Evolutionary conservation across 805 yeast genomes (phyloP).

Genomic region (Yamadazyma kitorensis): DNA sequence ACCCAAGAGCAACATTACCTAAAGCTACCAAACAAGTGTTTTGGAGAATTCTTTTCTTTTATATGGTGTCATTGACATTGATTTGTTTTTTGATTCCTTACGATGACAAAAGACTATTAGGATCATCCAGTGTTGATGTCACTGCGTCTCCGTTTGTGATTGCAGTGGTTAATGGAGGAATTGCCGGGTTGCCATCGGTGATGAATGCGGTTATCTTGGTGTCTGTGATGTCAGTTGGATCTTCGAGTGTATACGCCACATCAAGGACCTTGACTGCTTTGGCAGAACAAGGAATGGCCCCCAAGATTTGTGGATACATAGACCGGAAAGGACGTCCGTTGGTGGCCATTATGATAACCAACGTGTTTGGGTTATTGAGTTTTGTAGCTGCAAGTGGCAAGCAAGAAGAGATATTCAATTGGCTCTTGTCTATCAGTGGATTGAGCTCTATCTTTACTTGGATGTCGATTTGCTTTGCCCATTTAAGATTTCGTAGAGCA

Average conservation of each 20-base stretch:
- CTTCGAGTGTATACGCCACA: slow-evolving; percentile 67
- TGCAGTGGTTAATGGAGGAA: slow-evolving; percentile 65
- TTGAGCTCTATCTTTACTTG: slow-evolving; percentile 41
- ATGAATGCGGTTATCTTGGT: slow-evolving; percentile 70
- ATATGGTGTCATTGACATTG: slow-evolving; percentile 53
- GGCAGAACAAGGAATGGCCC: slow-evolving; percentile 65
- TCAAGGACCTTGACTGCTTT: slow-evolving; percentile 67
- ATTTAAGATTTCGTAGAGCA: slow-evolving; percentile 39
- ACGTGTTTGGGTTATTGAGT: slow-evolving; percentile 55
- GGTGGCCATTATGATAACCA: slow-evolving; percentile 57
- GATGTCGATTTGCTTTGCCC: slow-evolving; percentile 39
- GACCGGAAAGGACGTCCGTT: slow-evolving; percentile 80
- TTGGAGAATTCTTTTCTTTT: slow-evolving; percentile 75
- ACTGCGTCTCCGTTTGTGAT: slow-evolving; percentile 74
- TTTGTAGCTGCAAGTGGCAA: slow-evolving; percentile 45
- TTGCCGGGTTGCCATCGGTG: slow-evolving; percentile 62
- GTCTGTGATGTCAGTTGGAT: slow-evolving; percentile 70
- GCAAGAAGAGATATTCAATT: slow-evolving; percentile 38
- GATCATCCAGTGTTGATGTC: slow-evolving; percentile 51
- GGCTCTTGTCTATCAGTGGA: slow-evolving; percentile 42
- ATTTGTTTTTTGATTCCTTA: slow-evolving; percentile 74
- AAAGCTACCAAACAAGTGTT: slow-evolving; percentile 77
- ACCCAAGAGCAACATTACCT: slow-evolving; percentile 67
- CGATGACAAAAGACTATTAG: slow-evolving; percentile 42
- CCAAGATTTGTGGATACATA: slow-evolving; percentile 59